Conservation (phyloP, 2,329 filamentous ascomycete species). For the Lecanicillium sp. region DNA sequence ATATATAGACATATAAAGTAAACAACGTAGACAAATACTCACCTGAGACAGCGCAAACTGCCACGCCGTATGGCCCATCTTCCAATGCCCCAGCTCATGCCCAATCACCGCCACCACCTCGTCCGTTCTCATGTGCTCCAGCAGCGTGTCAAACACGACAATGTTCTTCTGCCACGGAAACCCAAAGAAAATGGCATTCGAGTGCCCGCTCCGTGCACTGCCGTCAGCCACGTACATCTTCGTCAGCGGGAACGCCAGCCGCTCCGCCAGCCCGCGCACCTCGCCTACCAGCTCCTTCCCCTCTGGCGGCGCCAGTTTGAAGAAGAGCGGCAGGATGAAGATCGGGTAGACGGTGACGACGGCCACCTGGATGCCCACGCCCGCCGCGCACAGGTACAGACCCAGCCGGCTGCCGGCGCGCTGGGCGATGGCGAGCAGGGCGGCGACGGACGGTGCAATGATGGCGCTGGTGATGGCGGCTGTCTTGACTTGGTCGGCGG, state of each 20-base stretch:
- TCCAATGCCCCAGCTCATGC: slow-evolving; percentile 97
- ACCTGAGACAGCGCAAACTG: slow-evolving; percentile 79
- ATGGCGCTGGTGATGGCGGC: slow-evolving; percentile 74
- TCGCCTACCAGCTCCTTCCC: slow-evolving; percentile 78
- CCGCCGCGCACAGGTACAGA: slow-evolving; percentile 95
- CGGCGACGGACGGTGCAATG: slow-evolving; percentile 79
- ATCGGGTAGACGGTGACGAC: slow-evolving; percentile 96
- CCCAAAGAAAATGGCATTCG: slow-evolving; percentile 92
- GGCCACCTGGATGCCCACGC: slow-evolving; percentile 79
- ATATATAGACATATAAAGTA: no score
- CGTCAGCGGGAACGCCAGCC: slow-evolving; percentile 82
- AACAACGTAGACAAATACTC: no score
- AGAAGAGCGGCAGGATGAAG: slow-evolving; percentile 89
- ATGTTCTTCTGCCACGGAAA: slow-evolving; percentile 99
- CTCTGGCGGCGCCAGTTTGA: slow-evolving; percentile 93
- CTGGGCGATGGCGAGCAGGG: slow-evolving; percentile 87
- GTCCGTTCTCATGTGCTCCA: slow-evolving; percentile 85
- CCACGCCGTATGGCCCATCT: slow-evolving; percentile 86
- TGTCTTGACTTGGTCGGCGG: slow-evolving; percentile 85
- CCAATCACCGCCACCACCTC: slow-evolving; percentile 93
- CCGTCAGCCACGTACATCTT: slow-evolving; percentile 93
- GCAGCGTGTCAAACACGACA: slow-evolving; percentile 95
- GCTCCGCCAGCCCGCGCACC: slow-evolving; percentile 74
- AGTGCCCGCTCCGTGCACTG: slow-evolving; percentile 78
- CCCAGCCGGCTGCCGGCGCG: slow-evolving; percentile 92